Percentiles rank a stretch among this genome's conserved stretches.
Conservation (phyloP, 75 land plant genomes). For the Picea glauca region DNA sequence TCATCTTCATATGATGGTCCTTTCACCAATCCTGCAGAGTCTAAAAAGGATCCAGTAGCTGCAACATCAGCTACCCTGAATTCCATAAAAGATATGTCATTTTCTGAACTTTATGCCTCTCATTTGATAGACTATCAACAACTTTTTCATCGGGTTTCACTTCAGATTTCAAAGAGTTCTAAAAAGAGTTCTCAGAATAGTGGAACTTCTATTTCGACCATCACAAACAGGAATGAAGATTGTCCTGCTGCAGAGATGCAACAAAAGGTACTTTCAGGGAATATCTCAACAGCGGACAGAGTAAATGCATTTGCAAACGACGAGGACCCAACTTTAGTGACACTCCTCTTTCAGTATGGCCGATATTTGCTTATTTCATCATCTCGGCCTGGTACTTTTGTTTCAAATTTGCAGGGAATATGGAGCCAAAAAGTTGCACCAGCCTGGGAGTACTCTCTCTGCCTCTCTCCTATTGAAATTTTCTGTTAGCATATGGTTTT, state of each 20-base stretch:
- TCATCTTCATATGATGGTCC: conserved; percentile 86
- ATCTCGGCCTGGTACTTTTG: conserved; percentile 86
- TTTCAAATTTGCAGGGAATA: conserved; percentile 84
- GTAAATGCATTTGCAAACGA: conserved; percentile 56
- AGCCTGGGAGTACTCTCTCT: conserved; percentile 76
- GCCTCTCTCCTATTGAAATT: background rate
- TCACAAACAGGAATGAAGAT: background rate
- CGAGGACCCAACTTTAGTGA: conserved; percentile 84
- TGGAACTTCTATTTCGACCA: background rate
- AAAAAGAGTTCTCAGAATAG: conserved; percentile 12
- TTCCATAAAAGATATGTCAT: conserved; percentile 32
- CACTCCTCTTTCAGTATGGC: conserved; percentile 88
- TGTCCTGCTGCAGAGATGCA: background rate
- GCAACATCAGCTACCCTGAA: conserved; percentile 33
- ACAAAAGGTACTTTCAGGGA: background rate
- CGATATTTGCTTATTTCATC: conserved; percentile 88
- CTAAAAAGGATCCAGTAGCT: conserved; percentile 56
- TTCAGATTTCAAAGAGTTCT: conserved; percentile 51
- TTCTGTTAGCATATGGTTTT: background rate
- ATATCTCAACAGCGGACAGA: conserved; percentile 70
- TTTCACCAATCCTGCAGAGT: conserved; percentile 60
- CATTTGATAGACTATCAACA: conserved; percentile 85
- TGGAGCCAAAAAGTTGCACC: conserved; percentile 86
- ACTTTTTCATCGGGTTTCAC: conserved; percentile 79
- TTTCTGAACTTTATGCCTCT: conserved; percentile 57